phyloP scores from a whole-genome alignment of 768 basidiomycete species.

The Boletus reticuloceps region DNA sequence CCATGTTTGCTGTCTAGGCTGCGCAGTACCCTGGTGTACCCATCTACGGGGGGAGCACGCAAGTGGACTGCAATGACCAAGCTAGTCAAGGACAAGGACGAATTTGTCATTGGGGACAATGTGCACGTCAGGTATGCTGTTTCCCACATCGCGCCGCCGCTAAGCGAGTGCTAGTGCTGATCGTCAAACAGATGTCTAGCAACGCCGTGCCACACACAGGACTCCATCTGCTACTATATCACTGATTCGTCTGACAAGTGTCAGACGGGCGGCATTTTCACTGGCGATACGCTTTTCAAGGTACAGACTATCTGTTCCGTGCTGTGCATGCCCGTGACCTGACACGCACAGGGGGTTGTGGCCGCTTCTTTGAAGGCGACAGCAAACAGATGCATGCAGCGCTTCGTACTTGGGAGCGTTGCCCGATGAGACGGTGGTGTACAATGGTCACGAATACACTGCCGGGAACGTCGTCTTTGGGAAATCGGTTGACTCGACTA shows the following conservation, averaged over 20 bases:
- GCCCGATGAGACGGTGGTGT: conserved; percentile 77
- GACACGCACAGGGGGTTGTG: conserved; percentile 64
- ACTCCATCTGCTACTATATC: conserved; percentile 90
- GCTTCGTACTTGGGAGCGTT: conserved; percentile 65
- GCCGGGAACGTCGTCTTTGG: conserved; percentile 70
- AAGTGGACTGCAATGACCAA: conserved; percentile 65
- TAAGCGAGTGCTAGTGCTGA: conserved; percentile 6
- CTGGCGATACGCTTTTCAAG: conserved; percentile 89
- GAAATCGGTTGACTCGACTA: conserved; percentile 58
- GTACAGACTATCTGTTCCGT: conserved; percentile 2
- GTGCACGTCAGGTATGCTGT: conserved; percentile 56
- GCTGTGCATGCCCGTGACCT: neutral
- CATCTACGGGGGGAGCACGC: conserved; percentile 77
- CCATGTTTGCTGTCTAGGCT: conserved; percentile 37
- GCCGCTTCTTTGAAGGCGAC: conserved; percentile 91
- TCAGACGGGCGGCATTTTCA: conserved; percentile 81
- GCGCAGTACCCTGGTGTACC: conserved; percentile 42
- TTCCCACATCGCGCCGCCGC: neutral
- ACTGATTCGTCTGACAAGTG: conserved; percentile 44
- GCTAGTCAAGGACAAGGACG: conserved; percentile 77
- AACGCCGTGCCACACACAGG: conserved; percentile 93
- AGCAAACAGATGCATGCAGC: conserved; percentile 79
- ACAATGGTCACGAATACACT: conserved; percentile 94
- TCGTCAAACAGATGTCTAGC: conserved; percentile 60
- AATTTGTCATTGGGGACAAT: conserved; percentile 68